Conservation (phyloP, 2,329 filamentous ascomycete species). For the Geosmithia putterillii region DNA sequence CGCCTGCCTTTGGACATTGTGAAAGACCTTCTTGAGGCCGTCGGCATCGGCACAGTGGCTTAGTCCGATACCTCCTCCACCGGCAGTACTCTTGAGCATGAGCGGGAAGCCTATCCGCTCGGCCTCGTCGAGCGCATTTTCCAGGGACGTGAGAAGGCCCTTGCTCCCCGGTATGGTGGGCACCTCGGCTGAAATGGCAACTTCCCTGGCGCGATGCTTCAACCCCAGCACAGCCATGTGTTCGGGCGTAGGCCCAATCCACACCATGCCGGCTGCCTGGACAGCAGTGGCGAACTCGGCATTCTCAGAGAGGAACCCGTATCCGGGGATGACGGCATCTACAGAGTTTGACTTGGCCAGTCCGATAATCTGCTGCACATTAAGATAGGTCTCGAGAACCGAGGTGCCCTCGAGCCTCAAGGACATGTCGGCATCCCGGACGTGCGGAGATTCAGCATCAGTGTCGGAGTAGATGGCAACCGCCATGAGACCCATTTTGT, state of each 20-base stretch:
- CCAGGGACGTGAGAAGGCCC: conserved; percentile 10
- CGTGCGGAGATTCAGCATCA: conserved; percentile 56
- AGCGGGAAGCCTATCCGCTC: conserved; percentile 22
- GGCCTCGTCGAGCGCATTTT: conserved; percentile 14
- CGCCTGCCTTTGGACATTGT: conserved; percentile 21
- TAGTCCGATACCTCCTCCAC: conserved; percentile 23
- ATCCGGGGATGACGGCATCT: conserved; percentile 53
- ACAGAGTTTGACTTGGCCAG: conserved; percentile 35
- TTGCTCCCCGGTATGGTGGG: conserved; percentile 20
- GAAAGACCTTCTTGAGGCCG: neutral
- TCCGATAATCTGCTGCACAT: conserved; percentile 46
- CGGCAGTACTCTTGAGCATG: conserved; percentile 33
- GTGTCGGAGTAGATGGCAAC: conserved; percentile 57
- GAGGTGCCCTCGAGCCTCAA: conserved; percentile 45
- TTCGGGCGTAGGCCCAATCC: conserved; percentile 43
- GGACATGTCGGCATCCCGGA: conserved; percentile 53
- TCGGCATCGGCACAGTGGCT: neutral
- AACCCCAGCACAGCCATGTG: conserved; percentile 23
- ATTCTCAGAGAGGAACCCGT: conserved; percentile 56
- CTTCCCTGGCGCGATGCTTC: conserved; percentile 22
- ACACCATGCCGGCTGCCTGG: conserved; percentile 39
- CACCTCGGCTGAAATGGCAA: conserved; percentile 16
- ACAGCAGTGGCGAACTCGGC: conserved; percentile 45
- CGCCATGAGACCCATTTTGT: conserved; percentile 53
- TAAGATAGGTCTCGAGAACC: conserved; percentile 43